phyloP scores from a whole-genome alignment of 805 yeast genomes.

The Kodamaea lidongshanica region DNA sequence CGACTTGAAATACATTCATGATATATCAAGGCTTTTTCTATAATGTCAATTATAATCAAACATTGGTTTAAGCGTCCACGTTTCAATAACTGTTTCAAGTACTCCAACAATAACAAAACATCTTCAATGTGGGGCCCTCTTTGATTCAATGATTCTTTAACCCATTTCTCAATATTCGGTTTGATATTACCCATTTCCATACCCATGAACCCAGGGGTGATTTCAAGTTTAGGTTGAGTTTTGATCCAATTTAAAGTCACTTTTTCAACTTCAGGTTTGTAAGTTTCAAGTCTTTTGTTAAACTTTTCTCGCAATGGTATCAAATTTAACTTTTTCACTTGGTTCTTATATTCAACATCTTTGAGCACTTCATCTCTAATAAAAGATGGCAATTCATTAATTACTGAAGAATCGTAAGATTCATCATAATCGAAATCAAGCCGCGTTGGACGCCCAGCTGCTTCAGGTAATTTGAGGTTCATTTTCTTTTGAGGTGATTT shows the following conservation, averaged over 20 bases:
- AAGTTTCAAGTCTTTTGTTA: slow-evolving; percentile 8
- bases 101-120: slow-evolving; percentile 15
- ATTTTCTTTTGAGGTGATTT: slow-evolving; percentile 14
- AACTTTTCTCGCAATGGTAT: slow-evolving; percentile 25
- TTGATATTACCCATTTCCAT: slow-evolving; percentile 9
- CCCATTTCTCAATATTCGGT: slow-evolving; percentile 21
- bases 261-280: slow-evolving; percentile 10
- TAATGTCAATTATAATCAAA: slow-evolving; percentile 12
- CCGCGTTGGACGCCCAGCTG: slow-evolving; percentile 7
- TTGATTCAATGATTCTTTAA: slow-evolving; percentile 20
- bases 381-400: slow-evolving; percentile 35
- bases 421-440: slow-evolving; percentile 18
- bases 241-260: slow-evolving; percentile 19
- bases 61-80: slow-evolving; percentile 14
- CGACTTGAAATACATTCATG: slow-evolving; percentile 7
- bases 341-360: slow-evolving; percentile 27
- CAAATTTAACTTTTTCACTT: slow-evolving; percentile 20
- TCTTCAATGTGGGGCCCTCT: slow-evolving; percentile 34
- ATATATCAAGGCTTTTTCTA: slow-evolving; percentile 7
- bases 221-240: slow-evolving; percentile 11
- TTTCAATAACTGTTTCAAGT: slow-evolving; percentile 14
- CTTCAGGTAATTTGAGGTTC: slow-evolving; percentile 10
- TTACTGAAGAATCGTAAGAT: slow-evolving; percentile 30
- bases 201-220: slow-evolving; percentile 8
- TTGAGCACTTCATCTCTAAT: slow-evolving; percentile 31